Evolutionary conservation across 305 asterid species (phyloP).

Genomic region (Solanum hybrid): DNA sequence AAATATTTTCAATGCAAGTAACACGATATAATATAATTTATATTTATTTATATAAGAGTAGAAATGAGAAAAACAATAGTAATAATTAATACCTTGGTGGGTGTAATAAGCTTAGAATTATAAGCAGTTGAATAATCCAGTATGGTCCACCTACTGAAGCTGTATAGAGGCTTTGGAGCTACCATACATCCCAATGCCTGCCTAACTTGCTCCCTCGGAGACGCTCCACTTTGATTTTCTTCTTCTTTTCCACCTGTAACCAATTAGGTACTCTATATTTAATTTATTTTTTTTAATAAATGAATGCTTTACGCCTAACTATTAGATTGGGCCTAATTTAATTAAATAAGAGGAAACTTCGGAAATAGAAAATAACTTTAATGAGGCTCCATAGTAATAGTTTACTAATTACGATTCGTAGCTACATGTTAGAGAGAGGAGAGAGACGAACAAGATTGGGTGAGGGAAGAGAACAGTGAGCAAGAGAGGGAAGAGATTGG

Average conservation of each 20-base stretch:
- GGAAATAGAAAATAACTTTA: no score
- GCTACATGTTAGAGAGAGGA: neutral
- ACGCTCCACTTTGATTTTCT: slow-evolving; percentile 26
- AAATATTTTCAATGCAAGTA: neutral
- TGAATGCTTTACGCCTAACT: neutral
- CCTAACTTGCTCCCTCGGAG: slow-evolving; percentile 46
- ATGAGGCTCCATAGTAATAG: neutral
- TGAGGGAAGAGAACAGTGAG: neutral
- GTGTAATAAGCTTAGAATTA: slow-evolving; percentile 44
- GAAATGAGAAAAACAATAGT: neutral
- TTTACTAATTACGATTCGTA: neutral
- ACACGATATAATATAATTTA: neutral
- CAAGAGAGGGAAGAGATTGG: neutral
- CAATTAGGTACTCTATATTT: neutral
- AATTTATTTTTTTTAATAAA: no score
- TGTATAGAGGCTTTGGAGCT: slow-evolving; percentile 6
- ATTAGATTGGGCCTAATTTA: neutral
- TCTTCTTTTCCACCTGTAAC: slow-evolving; percentile 23
- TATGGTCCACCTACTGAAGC: slow-evolving; percentile 55
- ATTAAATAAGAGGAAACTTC: neutral
- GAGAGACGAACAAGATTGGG: neutral
- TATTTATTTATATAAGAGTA: neutral
- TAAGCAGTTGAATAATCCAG: slow-evolving; percentile 65
- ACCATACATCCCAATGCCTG: slow-evolving; percentile 34
- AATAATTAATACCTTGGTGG: slow-evolving; percentile 35